Evolutionary conservation across 2,329 filamentous ascomycete genomes (phyloP).

Genomic region (Phialophora chinensis): DNA sequence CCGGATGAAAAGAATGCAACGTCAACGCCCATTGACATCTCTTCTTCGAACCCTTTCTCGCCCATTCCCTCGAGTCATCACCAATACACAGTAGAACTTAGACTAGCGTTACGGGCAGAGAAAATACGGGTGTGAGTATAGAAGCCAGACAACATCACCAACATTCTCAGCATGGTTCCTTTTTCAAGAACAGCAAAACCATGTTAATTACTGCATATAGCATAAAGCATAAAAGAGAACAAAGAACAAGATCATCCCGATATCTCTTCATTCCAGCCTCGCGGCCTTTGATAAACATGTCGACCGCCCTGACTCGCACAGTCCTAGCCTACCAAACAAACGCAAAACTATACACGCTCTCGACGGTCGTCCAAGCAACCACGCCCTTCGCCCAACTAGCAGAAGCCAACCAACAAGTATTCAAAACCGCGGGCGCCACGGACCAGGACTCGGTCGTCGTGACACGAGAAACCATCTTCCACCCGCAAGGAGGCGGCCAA

Average conservation of each 20-base stretch:
- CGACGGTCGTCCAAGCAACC: constrained; percentile 49
- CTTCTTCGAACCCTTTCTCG: constrained; percentile 4
- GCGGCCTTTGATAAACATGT: constrained; percentile 19
- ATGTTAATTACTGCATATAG: not conserved
- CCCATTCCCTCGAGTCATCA: not conserved
- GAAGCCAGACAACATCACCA: not conserved
- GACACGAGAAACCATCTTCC: constrained; percentile 73
- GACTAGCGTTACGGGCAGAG: not conserved
- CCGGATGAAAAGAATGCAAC: not conserved
- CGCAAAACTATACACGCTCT: constrained; percentile 33
- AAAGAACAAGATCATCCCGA: not conserved
- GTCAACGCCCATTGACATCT: constrained; percentile 11
- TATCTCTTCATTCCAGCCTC: not conserved
- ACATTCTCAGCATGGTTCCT: not conserved
- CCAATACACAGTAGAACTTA: not conserved
- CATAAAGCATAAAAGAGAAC: not conserved
- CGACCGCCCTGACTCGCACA: constrained; percentile 23
- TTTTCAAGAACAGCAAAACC: not conserved
- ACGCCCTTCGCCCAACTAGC: constrained; percentile 58
- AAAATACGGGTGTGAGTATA: not conserved
- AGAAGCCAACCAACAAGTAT: constrained; percentile 60
- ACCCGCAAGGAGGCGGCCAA: constrained; percentile 76
- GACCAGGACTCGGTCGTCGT: constrained; percentile 64
- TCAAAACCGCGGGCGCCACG: constrained; percentile 57
- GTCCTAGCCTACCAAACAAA: constrained; percentile 31